phyloP scores from a whole-genome alignment of 805 yeast species.

The Candida bentonensis region DNA sequence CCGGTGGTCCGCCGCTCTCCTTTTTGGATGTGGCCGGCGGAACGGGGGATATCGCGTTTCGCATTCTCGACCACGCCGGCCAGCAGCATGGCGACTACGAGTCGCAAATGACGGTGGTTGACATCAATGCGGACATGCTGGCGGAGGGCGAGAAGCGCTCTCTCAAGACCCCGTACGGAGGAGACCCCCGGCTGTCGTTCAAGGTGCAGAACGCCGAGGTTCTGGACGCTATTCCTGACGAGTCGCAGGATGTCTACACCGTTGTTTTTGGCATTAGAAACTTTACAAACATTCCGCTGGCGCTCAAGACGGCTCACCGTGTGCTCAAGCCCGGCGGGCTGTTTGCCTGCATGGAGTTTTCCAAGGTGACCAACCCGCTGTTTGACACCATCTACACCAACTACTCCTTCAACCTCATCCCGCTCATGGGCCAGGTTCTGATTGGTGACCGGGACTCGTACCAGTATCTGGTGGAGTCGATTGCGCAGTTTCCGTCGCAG shows the following conservation, averaged over 20 bases:
- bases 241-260: conserved; percentile 89
- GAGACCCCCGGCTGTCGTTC: conserved; percentile 60
- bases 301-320: conserved; percentile 87
- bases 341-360: conserved; percentile 90
- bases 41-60: conserved; percentile 95
- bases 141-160: conserved; percentile 79
- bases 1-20: conserved; percentile 68
- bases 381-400: conserved; percentile 69
- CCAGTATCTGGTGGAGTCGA: conserved; percentile 91
- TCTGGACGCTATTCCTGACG: conserved; percentile 68
- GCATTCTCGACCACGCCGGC: conserved; percentile 84
- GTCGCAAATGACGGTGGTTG: conserved; percentile 81
- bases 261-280: conserved; percentile 96
- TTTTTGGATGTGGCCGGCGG: conserved; percentile 98
- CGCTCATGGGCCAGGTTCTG: conserved; percentile 88
- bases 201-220: conserved; percentile 87
- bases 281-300: conserved; percentile 89
- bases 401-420: conserved; percentile 77
- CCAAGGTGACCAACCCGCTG: conserved; percentile 71
- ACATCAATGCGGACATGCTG: conserved; percentile 93
- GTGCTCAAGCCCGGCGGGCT: conserved; percentile 96
- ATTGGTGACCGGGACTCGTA: conserved; percentile 94
- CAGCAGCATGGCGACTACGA: conserved; percentile 56
- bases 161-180: conserved; percentile 38
- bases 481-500: conserved; percentile 82